These are phyloP conservation scores for Monosporascus sp. DNA, from an alignment of 2,329 filamentous ascomycete species.

Conservation along the genomic window DNA sequence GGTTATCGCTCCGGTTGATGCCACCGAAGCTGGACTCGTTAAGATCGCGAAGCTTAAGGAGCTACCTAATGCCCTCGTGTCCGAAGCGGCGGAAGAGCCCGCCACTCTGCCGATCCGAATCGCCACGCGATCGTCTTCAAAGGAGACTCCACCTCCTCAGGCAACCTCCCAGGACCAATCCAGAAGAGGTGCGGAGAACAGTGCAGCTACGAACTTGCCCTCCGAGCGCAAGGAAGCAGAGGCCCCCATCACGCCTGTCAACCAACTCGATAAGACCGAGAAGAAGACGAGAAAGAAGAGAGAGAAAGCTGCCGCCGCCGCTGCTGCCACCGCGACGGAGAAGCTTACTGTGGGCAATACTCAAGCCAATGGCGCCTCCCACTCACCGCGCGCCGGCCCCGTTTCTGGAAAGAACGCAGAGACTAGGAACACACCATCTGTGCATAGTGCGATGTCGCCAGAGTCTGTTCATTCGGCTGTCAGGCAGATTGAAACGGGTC, in stretches of 20 bases:
- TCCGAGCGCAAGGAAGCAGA: constrained; percentile 25
- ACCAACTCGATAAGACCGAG: constrained; percentile 27
- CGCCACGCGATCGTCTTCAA: constrained; percentile 16
- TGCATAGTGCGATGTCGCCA: constrained; percentile 20
- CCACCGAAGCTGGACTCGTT: constrained; percentile 67
- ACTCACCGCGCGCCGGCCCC: constrained; percentile 28
- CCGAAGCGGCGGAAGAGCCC: constrained; percentile 39
- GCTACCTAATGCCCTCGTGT: constrained; percentile 40
- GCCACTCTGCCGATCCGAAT: constrained; percentile 24
- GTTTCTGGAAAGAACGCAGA: constrained; percentile 29
- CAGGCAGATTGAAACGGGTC: constrained; percentile 45
- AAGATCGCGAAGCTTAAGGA: constrained; percentile 65
- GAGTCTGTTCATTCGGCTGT: constrained; percentile 52
- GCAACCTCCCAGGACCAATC: constrained; percentile 15
- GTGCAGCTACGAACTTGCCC: constrained; percentile 9
- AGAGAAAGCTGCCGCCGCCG: constrained; percentile 52
- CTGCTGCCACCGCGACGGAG: constrained; percentile 43
- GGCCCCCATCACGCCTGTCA: constrained; percentile 18
- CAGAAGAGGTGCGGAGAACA: constrained; percentile 20
- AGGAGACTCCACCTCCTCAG: constrained; percentile 22
- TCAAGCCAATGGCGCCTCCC: constrained; percentile 35
- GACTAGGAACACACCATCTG: constrained; percentile 17
- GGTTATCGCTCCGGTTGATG: constrained; percentile 73
- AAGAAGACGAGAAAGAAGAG: constrained; percentile 28
- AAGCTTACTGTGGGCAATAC: constrained; percentile 29